Evolutionary conservation across 2,329 filamentous ascomycete species (phyloP).

Genomic region (Fusarium lyarnte): DNA sequence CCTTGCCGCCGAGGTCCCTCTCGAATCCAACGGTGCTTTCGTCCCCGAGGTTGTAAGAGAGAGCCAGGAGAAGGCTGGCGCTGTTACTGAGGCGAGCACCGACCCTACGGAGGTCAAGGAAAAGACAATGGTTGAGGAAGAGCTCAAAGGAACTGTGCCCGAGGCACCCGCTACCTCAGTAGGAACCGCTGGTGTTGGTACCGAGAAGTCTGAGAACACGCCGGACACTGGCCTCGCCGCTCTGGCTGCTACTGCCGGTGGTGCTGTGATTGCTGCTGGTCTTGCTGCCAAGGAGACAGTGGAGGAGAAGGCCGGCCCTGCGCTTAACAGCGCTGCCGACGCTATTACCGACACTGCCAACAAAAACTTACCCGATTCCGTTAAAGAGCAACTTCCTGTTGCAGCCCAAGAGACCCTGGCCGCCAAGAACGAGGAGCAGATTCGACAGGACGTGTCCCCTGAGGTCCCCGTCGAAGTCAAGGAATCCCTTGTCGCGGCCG

Average conservation of each 20-base stretch:
- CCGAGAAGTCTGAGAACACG: slow-evolving; percentile 61
- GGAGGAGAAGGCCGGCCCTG: slow-evolving; percentile 51
- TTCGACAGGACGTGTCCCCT: slow-evolving; percentile 56
- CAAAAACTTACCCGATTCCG: slow-evolving; percentile 62
- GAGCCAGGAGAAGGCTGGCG: slow-evolving; percentile 73
- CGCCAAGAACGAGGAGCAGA: slow-evolving; percentile 54
- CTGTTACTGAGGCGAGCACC: slow-evolving; percentile 74
- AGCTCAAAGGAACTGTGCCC: slow-evolving; percentile 74
- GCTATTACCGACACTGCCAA: slow-evolving; percentile 53
- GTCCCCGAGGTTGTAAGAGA: slow-evolving; percentile 69
- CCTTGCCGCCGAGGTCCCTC: slow-evolving; percentile 74
- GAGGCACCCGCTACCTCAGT: slow-evolving; percentile 67
- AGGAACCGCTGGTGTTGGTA: slow-evolving; percentile 61
- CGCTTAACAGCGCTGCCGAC: slow-evolving; percentile 50
- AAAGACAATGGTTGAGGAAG: slow-evolving; percentile 76
- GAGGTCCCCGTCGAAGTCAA: slow-evolving; percentile 66
- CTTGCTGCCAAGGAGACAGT: slow-evolving; percentile 48
- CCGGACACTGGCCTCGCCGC: slow-evolving; percentile 54
- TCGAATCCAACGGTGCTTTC: slow-evolving; percentile 60
- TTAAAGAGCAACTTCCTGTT: slow-evolving; percentile 62
- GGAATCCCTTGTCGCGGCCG: slow-evolving; percentile 66
- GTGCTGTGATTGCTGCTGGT: slow-evolving; percentile 45
- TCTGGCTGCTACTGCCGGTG: slow-evolving; percentile 49
- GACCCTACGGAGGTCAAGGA: slow-evolving; percentile 72
- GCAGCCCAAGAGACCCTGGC: slow-evolving; percentile 60